Base-by-base conservation (phyloP, 1,284 basidiomycete genomes). In the Rugosomyces carneus region DNA sequence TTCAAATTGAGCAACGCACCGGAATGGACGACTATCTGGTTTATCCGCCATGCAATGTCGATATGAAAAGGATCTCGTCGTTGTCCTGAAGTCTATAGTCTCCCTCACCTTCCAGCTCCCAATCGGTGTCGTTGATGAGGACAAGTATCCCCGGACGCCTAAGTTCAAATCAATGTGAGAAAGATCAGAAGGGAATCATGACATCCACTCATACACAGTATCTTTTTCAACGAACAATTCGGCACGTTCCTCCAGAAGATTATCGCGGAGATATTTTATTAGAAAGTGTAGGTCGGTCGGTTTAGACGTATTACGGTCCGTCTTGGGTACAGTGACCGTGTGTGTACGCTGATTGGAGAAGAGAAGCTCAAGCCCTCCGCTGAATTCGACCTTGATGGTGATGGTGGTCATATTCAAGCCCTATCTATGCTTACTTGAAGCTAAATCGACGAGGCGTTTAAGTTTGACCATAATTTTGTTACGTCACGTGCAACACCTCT, bases 131-230 rank as follows among this genome's bases (percentile, higher is more conserved):
- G 62, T 98, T 99, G 53, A 99, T 83, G 23, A 99, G 72, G 0
- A 98, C 94, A 3, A 99, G 74, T 36, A 99, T 96, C 0, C 95
- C 95, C 0, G 95, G 95, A 10, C 95, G 92, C 13, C 93, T 97
- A 62, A 10, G n/a, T 10, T 16, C 8, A 15, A 7, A 41, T 29
- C n/a, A 40, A 31, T 11, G 18, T 34, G 19, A 43, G 13, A 37
- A 40, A 42, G 5, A 46, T 26, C 20, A 36, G 16, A 37, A 26
- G 36, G 24, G 24, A 40, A 42, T n/a, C n/a, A n/a, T n/a, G n/a
- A n/a, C n/a, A n/a, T n/a, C n/a, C n/a, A n/a, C n/a, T n/a, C 47
- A 24, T 63, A 96, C 94, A 97, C 89, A 31, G 84, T 90, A 23
- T 80, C 81, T 5, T 84, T 83, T 52, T 97, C 93, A 41, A 89